Percentiles rank a stretch among this genome's conserved stretches.
phyloP scores from a whole-genome alignment of 768 basidiomycete species.

The Paxillus involutus region DNA sequence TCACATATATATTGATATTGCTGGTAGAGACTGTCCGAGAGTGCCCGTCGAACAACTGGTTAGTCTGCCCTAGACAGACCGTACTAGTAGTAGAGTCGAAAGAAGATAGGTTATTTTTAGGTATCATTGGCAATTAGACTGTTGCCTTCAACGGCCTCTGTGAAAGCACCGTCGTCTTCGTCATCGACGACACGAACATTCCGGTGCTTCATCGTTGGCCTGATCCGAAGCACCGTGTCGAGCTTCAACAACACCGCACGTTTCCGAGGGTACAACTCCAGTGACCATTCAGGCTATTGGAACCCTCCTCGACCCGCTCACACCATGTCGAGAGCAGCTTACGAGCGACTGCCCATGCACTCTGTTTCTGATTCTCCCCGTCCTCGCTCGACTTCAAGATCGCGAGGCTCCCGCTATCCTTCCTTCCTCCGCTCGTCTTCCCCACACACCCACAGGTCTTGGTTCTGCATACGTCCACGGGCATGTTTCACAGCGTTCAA shows the following conservation, averaged over 20 bases:
- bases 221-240: too few relatives aligned
- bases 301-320: not conserved
- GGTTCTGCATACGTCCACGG: conserved; percentile 34
- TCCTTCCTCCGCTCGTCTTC: conserved; percentile 21
- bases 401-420: conserved; percentile 21
- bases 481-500: conserved; percentile 42
- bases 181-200: too few relatives aligned
- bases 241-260: not conserved
- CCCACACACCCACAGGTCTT: conserved; percentile 26
- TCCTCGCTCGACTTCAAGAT: conserved; percentile 24
- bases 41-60: too few relatives aligned
- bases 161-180: too few relatives aligned
- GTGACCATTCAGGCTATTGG: not conserved
- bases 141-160: too few relatives aligned
- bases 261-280: not conserved
- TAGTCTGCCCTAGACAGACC: too few relatives aligned
- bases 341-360: conserved; percentile 54
- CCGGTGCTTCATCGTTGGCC: too few relatives aligned
- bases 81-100: too few relatives aligned
- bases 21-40: too few relatives aligned
- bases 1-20: too few relatives aligned
- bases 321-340: conserved; percentile 39
- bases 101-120: too few relatives aligned
- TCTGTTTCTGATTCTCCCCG: conserved; percentile 33
- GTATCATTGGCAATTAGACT: too few relatives aligned